Evolutionary conservation across 75 land plant species (phyloP), one percentile per base, ranked within the genome.

Genomic region (Ceratopteris richardii): DNA sequence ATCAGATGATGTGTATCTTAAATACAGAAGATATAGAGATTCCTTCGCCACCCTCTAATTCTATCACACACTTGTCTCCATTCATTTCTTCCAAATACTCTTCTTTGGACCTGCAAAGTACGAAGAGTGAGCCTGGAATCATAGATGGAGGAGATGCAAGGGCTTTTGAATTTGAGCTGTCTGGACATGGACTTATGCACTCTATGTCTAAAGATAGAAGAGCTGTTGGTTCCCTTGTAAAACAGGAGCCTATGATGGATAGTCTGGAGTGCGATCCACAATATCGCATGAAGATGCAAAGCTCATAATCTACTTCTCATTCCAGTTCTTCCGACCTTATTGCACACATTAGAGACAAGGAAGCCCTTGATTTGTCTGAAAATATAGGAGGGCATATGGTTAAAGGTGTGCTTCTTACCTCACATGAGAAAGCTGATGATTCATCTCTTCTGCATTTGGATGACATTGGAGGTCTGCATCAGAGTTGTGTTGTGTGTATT

Each of bases 1-100:
- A 51, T 4, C 31, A 61, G 57, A 58, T 74, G 29, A 59, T 61
- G 41, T 86, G n/a, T n/a, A n/a, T n/a, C n/a, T n/a, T n/a, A n/a
- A n/a, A n/a, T n/a, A n/a, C n/a, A n/a, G n/a, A n/a, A 87, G 56
- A 24, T 54, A n/a, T n/a, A n/a, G n/a, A n/a, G n/a, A n/a, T n/a
- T n/a, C n/a, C n/a, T n/a, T n/a, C n/a, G n/a, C n/a, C 18, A 54
- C 79, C 20, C 20, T 17, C 6, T 14, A 4, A 48, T 11, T 4
- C n/a, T n/a, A n/a, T n/a, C n/a, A n/a, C n/a, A n/a, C n/a, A n/a
- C n/a, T n/a, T n/a, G n/a, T n/a, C n/a, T n/a, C n/a, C n/a, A n/a
- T n/a, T n/a, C n/a, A n/a, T n/a, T n/a, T n/a, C n/a, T n/a, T n/a
- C n/a, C n/a, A n/a, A n/a, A n/a, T n/a, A n/a, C n/a, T n/a, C n/a